A percentile compares a stretch with the other conserved stretches of the same genome.
phyloP scores from a whole-genome alignment of 805 yeast species.

The Clavispora phyllophila region DNA sequence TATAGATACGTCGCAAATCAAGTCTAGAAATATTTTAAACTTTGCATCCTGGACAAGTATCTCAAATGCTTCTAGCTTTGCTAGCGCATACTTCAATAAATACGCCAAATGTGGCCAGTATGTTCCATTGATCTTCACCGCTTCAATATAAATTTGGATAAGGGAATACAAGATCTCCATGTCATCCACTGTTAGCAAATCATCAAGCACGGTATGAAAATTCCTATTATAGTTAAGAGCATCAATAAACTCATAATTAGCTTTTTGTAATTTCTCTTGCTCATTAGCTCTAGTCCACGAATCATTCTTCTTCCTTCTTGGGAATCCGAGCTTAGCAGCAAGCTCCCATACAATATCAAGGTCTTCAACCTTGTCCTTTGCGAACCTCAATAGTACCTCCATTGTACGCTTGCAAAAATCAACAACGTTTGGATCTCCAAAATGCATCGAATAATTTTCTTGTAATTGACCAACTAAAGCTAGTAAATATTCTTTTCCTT shows the following conservation, averaged over 20 bases:
- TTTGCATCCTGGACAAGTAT: slow-evolving; percentile 16
- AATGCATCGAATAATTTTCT: slow-evolving; percentile 24
- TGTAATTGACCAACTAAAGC: slow-evolving; percentile 20
- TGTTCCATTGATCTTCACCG: slow-evolving; percentile 13
- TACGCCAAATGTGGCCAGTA: slow-evolving; percentile 28
- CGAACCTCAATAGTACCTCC: slow-evolving; percentile 18
- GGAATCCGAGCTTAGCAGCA: slow-evolving; percentile 25
- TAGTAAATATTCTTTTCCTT: slow-evolving; percentile 14
- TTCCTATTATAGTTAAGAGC: slow-evolving; percentile 19
- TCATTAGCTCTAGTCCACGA: slow-evolving; percentile 21
- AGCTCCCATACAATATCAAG: slow-evolving; percentile 15
- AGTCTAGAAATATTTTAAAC: slow-evolving; percentile 21
- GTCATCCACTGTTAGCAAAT: slow-evolving; percentile 17
- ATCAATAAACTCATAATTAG: slow-evolving; percentile 23
- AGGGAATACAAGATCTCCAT: slow-evolving; percentile 23
- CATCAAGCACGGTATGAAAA: slow-evolving; percentile 16
- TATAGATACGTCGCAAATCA: slow-evolving; percentile 12
- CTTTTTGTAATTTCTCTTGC: slow-evolving; percentile 18
- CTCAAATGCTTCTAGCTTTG: slow-evolving; percentile 13
- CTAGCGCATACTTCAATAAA: slow-evolving; percentile 18
- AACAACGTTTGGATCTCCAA: slow-evolving; percentile 18
- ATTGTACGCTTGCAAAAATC: slow-evolving; percentile 28
- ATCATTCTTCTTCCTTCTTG: slow-evolving; percentile 17
- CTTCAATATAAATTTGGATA: slow-evolving; percentile 24
- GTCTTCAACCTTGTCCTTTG: slow-evolving; percentile 9